A percentile compares a stretch with the other conserved stretches of the same genome.
These are phyloP conservation scores for Kalanchoe fedtschenkoi DNA, from an alignment of 164 flowering plant genomes.

Conservation along the genomic window DNA sequence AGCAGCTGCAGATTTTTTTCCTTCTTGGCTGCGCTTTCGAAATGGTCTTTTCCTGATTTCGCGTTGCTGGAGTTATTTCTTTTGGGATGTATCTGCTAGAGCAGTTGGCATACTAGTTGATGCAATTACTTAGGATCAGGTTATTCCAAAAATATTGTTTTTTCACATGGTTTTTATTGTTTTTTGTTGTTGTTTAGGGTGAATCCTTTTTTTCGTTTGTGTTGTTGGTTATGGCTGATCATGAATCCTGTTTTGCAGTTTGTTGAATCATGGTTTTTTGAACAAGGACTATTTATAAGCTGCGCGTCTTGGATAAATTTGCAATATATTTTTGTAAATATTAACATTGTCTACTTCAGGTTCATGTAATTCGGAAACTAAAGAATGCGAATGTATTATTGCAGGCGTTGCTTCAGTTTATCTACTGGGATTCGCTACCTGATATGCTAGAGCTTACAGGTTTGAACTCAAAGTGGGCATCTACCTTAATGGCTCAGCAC, in stretches of 20 bases:
- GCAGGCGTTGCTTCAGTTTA: conserved; percentile 82
- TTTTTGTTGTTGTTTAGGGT: background rate
- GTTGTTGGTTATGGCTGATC: background rate
- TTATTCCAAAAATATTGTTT: background rate
- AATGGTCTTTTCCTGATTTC: no score
- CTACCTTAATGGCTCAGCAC: conserved; percentile 87
- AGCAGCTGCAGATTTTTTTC: no score
- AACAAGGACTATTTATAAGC: background rate
- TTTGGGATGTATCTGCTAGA: background rate
- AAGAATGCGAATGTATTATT: conserved; percentile 2
- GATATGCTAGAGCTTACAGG: conserved; percentile 80
- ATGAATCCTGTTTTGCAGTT: background rate
- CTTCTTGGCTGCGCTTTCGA: no score
- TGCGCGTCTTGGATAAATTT: background rate
- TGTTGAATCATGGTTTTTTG: background rate
- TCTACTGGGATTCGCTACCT: conserved; percentile 83
- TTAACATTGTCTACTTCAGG: background rate
- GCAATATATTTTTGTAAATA: background rate
- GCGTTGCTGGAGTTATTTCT: no score
- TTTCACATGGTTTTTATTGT: no score
- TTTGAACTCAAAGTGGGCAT: conserved; percentile 64
- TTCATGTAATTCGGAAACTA: background rate
- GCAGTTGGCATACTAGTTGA: background rate
- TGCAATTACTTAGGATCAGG: background rate
- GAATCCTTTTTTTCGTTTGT: background rate